Evolutionary conservation across 108 stramenopile species (phyloP), one percentile per base, ranked within the genome.

Genomic region (Discostella pseudostelligera): DNA sequence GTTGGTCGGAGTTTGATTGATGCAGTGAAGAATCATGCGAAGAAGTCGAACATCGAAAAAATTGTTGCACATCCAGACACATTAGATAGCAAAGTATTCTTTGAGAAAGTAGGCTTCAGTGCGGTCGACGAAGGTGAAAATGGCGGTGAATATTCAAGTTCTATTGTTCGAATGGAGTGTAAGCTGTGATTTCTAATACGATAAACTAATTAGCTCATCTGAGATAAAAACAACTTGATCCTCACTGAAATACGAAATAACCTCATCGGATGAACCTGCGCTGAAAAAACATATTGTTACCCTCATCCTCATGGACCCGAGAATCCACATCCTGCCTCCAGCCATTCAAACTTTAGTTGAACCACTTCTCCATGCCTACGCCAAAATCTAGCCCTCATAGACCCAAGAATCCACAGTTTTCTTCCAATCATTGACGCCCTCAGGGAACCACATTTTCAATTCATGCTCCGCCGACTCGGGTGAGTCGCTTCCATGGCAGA

Each of bases 371-470:
- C 50, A 92, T 19, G 36, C 47, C 32, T 40, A 26, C 1, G 2
- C 13, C 26, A 14, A 21, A 42, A 42, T 54, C 50, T 68, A 68
- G 50, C 74, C 39, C 69, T 92, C 88, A 67, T 93, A 93, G 9
- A 93, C 80, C 68, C 66, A 84, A 44, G 80, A 28, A 57, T 93
- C 88, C 22, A 89, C 85, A 62, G 81, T 69, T 84, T 87, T 87
- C 22, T 51, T 69, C 83, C 85, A 93, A 46, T 93, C 88, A 59
- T 84, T 89, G 46, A 93, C 91, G 42, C 91, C 91, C 47, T 89
- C 91, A 4, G 88, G 88, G 56, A 93, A 93, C 91, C 91, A 69
- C 89, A 92, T 92, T 24, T 87, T 78, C 50, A 92, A 74, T 67
- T 92, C 91, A 67, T 87, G 86, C 29, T 70, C 87, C 11, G 91